These are phyloP conservation scores for Dryadomyces quercus-mongolicae DNA, from an alignment of 2,329 filamentous ascomycete genomes.

Conservation along the genomic window DNA sequence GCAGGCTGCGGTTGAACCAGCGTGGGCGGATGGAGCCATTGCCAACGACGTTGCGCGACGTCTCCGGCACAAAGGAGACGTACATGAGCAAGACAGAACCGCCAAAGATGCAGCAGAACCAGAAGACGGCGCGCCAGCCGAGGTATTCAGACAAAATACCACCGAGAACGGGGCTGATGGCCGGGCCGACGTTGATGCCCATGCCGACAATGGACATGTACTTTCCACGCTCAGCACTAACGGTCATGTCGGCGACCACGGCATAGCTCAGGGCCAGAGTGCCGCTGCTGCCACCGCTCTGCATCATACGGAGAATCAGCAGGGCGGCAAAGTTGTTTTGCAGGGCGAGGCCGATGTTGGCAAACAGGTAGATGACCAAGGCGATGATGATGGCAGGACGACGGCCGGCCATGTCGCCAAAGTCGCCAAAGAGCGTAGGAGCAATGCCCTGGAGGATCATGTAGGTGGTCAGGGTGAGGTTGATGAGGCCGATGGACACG, in stretches of 20 bases:
- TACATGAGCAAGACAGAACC: constrained; percentile 40
- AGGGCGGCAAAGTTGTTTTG: constrained; percentile 46
- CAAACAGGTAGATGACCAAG: constrained; percentile 43
- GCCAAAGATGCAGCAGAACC: constrained; percentile 50
- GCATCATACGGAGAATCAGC: constrained; percentile 47
- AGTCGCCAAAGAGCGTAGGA: constrained; percentile 48
- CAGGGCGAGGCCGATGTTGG: constrained; percentile 47
- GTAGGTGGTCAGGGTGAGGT: constrained; percentile 44
- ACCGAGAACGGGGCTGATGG: constrained; percentile 48
- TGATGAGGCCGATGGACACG: constrained; percentile 28
- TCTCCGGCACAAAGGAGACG: constrained; percentile 45
- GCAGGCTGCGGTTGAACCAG: constrained; percentile 43
- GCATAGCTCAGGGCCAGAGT: constrained; percentile 61
- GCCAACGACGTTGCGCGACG: constrained; percentile 46
- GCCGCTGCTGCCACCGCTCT: constrained; percentile 53
- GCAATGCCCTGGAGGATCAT: constrained; percentile 53
- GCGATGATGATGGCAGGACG: constrained; percentile 49
- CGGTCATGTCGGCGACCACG: constrained; percentile 60
- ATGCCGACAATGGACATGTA: constrained; percentile 59
- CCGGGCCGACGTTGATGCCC: constrained; percentile 42
- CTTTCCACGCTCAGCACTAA: constrained; percentile 55
- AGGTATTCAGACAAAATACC: constrained; percentile 51
- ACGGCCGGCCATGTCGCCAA: constrained; percentile 48
- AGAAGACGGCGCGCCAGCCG: constrained; percentile 58
- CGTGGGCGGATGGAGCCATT: constrained; percentile 49